These are phyloP conservation scores for Stropharia rugosoannulata DNA, from an alignment of 768 basidiomycete species.

Conservation along the genomic window DNA sequence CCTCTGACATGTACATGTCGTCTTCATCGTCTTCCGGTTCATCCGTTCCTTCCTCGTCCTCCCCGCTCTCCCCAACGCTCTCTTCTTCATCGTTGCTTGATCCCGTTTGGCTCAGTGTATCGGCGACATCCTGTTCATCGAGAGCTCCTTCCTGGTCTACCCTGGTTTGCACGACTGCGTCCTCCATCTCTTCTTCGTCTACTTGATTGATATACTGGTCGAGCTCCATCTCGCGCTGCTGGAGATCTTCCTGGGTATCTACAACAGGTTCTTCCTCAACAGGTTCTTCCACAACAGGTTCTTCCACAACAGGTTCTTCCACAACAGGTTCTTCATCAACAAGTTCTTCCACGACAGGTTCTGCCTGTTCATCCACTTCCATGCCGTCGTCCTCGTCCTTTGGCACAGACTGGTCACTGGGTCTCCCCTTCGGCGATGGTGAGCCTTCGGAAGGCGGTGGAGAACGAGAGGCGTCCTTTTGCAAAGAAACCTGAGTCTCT, in stretches of 20 bases:
- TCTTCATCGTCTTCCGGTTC: not conserved
- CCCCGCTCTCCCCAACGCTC: not conserved
- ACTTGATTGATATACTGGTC: not conserved
- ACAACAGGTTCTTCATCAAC: not conserved
- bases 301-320: not conserved
- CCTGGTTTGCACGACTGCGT: not conserved
- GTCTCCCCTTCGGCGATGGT: constrained; percentile 4
- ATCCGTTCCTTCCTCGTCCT: not conserved
- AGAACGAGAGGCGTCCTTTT: not conserved
- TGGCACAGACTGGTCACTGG: not conserved
- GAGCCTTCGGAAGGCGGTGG: not conserved
- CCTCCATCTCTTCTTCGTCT: not conserved
- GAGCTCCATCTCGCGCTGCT: not conserved
- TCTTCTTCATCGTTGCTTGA: not conserved
- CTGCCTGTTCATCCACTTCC: not conserved
- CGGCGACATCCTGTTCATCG: not conserved
- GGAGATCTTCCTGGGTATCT: not conserved
- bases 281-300: not conserved
- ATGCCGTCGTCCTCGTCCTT: constrained; percentile 9
- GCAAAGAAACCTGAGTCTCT: constrained; percentile 8
- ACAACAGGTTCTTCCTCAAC: not conserved
- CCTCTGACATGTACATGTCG: constrained; percentile 3
- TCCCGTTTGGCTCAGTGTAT: not conserved
- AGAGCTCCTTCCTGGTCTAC: not conserved
- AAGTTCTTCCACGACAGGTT: not conserved